phyloP scores from a whole-genome alignment of 495 filamentous ascomycete species.

The Aspergillus funiculosus region DNA sequence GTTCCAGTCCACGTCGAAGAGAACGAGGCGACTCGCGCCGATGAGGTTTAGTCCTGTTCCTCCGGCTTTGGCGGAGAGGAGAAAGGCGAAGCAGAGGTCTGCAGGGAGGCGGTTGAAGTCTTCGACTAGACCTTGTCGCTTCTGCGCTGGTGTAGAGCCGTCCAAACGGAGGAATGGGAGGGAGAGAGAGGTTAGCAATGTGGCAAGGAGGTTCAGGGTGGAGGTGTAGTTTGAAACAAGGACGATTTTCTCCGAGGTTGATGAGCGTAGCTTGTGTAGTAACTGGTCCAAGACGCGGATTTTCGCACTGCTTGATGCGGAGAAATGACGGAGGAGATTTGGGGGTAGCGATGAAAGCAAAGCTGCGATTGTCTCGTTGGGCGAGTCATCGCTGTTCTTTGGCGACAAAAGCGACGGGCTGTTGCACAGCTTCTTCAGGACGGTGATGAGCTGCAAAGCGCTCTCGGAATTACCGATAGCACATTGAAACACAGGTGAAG shows the following conservation, averaged over 20 bases:
- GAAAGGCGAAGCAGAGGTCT: constrained; percentile 61
- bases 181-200: constrained; percentile 56
- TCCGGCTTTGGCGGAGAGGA: constrained; percentile 74
- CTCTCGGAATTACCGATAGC: constrained; percentile 61
- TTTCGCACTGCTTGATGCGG: constrained; percentile 60
- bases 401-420: constrained; percentile 60
- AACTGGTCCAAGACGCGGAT: constrained; percentile 66
- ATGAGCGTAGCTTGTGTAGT: constrained; percentile 54
- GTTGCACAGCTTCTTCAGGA: constrained; percentile 81
- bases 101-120: constrained; percentile 62
- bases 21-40: constrained; percentile 66
- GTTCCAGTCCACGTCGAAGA: constrained; percentile 84
- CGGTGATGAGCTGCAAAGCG: constrained; percentile 69
- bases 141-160: constrained; percentile 60
- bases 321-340: constrained; percentile 51
- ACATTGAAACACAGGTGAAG: constrained; percentile 61
- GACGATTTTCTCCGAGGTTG: constrained; percentile 68
- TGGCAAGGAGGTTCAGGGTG: constrained; percentile 65
- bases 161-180: constrained; percentile 68
- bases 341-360: constrained; percentile 56
- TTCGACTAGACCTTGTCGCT: constrained; percentile 70
- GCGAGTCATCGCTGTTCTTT: constrained; percentile 33
- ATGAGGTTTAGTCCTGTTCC: constrained; percentile 74
- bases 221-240: constrained; percentile 79
- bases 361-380: constrained; percentile 37